Conservation (phyloP, 179 eudicot species). For the Beta lomatogona region DNA sequence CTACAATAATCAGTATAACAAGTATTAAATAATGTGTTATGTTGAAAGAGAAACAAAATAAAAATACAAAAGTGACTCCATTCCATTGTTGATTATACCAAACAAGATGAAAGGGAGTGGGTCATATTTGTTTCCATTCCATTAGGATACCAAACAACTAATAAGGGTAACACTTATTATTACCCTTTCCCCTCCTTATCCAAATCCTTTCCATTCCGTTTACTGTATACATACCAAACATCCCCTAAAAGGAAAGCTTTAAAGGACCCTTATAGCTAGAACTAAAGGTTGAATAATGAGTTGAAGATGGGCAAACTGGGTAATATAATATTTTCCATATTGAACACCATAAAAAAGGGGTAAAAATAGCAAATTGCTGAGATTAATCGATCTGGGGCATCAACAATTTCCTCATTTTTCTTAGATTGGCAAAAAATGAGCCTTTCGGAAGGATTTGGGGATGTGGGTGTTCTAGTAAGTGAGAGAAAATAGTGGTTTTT, state of each 20-base stretch:
- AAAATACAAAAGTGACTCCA: too few relatives aligned
- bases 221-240: too few relatives aligned
- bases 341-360: conserved; percentile 94
- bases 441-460: conserved; percentile 25
- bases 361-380: conserved; percentile 81
- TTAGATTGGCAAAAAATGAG: conserved; percentile 46
- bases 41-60: too few relatives aligned
- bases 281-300: conserved; percentile 68
- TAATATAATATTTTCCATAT: conserved; percentile 72
- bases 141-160: too few relatives aligned
- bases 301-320: conserved; percentile 69
- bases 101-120: too few relatives aligned
- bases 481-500: conserved; percentile 24
- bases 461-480: conserved; percentile 17
- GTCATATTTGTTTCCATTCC: too few relatives aligned
- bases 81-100: too few relatives aligned
- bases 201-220: too few relatives aligned
- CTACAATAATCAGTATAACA: too few relatives aligned
- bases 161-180: too few relatives aligned
- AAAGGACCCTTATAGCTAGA: conserved; percentile 76
- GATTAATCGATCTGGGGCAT: conserved; percentile 80
- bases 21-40: too few relatives aligned
- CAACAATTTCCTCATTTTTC: conserved; percentile 42
- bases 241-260: conserved; percentile 49
- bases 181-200: too few relatives aligned